A percentile compares a stretch with the other conserved stretches of the same genome.
Evolutionary conservation across 2,329 filamentous ascomycete genomes (phyloP).

Genomic region (Zasmidium citrigriseum): DNA sequence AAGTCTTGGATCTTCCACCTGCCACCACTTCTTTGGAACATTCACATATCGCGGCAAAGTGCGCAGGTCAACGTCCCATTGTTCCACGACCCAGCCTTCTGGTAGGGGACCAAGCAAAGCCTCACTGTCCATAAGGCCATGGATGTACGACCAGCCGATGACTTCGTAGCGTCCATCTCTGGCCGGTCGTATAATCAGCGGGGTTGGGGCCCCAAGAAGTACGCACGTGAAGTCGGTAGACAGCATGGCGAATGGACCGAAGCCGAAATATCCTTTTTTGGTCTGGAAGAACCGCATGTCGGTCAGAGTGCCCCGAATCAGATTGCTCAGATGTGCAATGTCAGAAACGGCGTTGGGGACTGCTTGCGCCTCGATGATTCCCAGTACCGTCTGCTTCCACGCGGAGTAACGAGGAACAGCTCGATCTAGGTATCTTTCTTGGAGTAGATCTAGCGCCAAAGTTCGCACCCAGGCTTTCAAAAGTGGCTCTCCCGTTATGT

Average conservation of each 20-base stretch:
- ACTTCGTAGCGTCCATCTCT: background rate
- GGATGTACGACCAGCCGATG: constrained; percentile 1
- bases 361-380: background rate
- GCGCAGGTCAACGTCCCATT: background rate
- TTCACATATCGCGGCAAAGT: background rate
- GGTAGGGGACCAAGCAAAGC: constrained; percentile 1
- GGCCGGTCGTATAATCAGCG: background rate
- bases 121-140: constrained; percentile 2
- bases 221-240: background rate
- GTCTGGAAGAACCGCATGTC: background rate
- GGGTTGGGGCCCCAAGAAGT: background rate
- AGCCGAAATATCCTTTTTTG: background rate
- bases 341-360: background rate
- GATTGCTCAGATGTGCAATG: background rate
- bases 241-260: background rate
- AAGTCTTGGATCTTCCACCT: background rate
- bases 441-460: background rate
- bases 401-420: background rate
- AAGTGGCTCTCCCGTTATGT: background rate
- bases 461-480: background rate
- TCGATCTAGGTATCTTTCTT: background rate
- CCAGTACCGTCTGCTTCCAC: background rate
- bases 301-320: background rate
- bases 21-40: background rate
- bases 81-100: background rate